Base-by-base conservation (phyloP, 1,284 basidiomycete species). In the Cutaneotrichosporon mucoides region DNA sequence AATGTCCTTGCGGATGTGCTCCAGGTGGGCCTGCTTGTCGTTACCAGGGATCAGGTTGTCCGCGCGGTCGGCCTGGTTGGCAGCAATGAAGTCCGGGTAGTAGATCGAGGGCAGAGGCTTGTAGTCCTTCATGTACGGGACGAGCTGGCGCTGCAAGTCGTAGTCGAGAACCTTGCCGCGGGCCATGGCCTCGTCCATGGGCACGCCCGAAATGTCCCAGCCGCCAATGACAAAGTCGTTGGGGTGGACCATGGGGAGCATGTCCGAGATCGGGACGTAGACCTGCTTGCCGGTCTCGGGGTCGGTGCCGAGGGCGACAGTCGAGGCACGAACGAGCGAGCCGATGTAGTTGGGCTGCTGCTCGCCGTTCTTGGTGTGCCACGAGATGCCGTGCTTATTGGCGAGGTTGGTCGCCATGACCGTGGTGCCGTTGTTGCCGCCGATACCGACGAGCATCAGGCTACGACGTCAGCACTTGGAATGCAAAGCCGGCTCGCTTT, bases 321-420 rank as follows among this genome's bases (percentile, higher is more conserved):
- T 98, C 57, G 93, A 97, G 12, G 93, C 94, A 65, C 93, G 90
- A 59, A 98, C 87, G 57, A 79, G 70, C 35, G 90, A 93, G 55
- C 90, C 92, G 67, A 95, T 91, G 82, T 98, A 98, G 83, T 99
- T 98, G 77, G 95, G 95, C 73, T 88, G 88, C 82, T 96, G 91
- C 64, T 89, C 73, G 61, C 94, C 93, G 52, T 85, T 82, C 84
- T 97, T 97, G 80, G 92, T 99, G 81, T 87, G 85, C 95, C 95
- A 99, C 65, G 84, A 82, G 79, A 99, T 92, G 79, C 90, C 88
- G 83, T 98, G 89, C 68, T 87, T 87, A 84, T 99, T 99, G 73
- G 96, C 95, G 70, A 98, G 86, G 76, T 98, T 87, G 67, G 93
- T 96, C 35, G 96, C 94, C 67, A 88, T 88, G 61, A 98, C 85